Evolutionary conservation across 768 basidiomycete species (phyloP).

Genomic region (Hericium rajendrae): DNA sequence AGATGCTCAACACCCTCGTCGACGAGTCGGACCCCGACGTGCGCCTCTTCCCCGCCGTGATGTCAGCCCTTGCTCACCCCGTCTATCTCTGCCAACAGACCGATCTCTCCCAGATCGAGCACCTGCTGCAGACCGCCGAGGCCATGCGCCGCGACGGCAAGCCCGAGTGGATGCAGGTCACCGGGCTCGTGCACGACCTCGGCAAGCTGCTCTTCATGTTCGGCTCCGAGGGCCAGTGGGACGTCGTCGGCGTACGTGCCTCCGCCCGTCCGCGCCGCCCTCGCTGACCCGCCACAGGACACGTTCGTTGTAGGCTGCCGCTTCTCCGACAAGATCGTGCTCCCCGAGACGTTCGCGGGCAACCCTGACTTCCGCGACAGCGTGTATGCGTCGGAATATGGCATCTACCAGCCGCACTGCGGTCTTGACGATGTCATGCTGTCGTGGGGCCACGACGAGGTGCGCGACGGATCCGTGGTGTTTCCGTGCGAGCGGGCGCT

Average conservation of each 20-base stretch:
- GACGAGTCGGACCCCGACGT: conserved; percentile 92
- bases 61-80: neutral
- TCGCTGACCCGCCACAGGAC: conserved; percentile 29
- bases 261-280: neutral
- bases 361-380: conserved; percentile 63
- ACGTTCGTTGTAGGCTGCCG: conserved; percentile 80
- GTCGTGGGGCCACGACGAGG: conserved; percentile 89
- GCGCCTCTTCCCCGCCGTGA: conserved; percentile 9
- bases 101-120: conserved; percentile 76
- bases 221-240: conserved; percentile 87
- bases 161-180: conserved; percentile 89
- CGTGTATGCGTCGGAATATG: conserved; percentile 61
- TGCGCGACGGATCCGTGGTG: conserved; percentile 22
- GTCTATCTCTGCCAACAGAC: conserved; percentile 37
- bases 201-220: conserved; percentile 83
- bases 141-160: conserved; percentile 79
- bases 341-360: conserved; percentile 63
- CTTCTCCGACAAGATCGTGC: conserved; percentile 78
- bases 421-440: conserved; percentile 84
- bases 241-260: conserved; percentile 72
- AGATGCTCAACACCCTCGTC: conserved; percentile 76
- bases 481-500: neutral
- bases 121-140: conserved; percentile 86
- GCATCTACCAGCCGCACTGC: conserved; percentile 70
- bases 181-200: conserved; percentile 81